Percentiles rank a stretch among this genome's conserved stretches.
Evolutionary conservation across 75 land plant genomes (phyloP).

Genomic region (Selaginella moellendorffii): DNA sequence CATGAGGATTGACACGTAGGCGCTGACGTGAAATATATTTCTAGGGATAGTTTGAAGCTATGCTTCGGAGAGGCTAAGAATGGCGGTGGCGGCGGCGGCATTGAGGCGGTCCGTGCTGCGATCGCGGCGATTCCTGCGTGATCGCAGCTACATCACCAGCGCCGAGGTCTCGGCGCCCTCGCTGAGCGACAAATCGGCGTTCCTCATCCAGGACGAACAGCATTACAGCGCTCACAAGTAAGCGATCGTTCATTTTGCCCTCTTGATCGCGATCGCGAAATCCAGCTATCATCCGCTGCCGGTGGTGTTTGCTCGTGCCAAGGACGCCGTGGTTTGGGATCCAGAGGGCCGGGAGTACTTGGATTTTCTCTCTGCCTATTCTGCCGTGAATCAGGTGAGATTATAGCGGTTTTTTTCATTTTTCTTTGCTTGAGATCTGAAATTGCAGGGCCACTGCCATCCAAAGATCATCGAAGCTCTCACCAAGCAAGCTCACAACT

Average conservation of each 20-base stretch:
- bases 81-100: not conserved
- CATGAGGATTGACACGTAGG: too few relatives aligned
- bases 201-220: conserved; percentile 36
- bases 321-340: conserved; percentile 82
- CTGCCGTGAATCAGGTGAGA: conserved; percentile 96
- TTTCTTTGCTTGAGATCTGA: not conserved
- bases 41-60: not conserved
- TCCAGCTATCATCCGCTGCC: conserved; percentile 98
- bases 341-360: conserved; percentile 93
- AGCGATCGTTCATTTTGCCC: not conserved
- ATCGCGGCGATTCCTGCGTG: not conserved
- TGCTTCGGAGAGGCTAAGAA: not conserved
- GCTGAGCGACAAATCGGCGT: not conserved
- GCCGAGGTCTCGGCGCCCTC: not conserved
- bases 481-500: conserved; percentile 59
- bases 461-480: conserved; percentile 76
- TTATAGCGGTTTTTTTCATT: not conserved
- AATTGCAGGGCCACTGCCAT: conserved; percentile 85
- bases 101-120: not conserved
- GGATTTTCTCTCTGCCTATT: conserved; percentile 96
- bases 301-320: conserved; percentile 76
- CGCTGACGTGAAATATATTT: too few relatives aligned
- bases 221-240: conserved; percentile 73
- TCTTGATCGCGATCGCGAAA: not conserved
- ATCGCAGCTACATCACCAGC: not conserved